Conservation (phyloP, 225 moss, liverwort and hornwort genomes). For the Thuidium tamariscinum region DNA sequence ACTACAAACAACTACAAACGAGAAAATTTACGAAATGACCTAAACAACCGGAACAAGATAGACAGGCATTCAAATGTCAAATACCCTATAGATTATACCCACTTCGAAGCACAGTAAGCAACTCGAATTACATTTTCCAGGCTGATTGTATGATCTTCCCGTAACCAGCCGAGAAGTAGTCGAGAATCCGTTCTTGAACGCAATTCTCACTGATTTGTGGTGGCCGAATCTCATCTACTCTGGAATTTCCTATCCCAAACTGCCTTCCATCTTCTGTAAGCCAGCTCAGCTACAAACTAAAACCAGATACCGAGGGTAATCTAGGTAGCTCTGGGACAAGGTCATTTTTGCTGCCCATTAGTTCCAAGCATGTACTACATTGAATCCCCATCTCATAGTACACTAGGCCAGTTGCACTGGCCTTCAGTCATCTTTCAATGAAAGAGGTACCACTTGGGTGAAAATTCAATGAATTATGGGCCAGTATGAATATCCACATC, state of each 20-base stretch:
- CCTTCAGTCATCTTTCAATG: neutral
- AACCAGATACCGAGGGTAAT: constrained; percentile 23
- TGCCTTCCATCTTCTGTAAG: neutral
- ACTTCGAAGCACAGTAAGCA: neutral
- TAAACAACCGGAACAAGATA: neutral
- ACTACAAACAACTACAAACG: neutral
- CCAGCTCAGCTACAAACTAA: constrained; percentile 21
- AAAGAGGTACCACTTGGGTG: neutral
- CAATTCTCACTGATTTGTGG: neutral
- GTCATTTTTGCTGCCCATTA: neutral
- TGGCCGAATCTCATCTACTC: neutral
- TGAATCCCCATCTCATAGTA: neutral
- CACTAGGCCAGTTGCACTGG: neutral
- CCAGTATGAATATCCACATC: neutral
- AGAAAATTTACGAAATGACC: neutral
- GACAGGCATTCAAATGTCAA: neutral
- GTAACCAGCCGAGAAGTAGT: neutral
- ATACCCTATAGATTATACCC: neutral
- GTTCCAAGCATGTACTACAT: neutral
- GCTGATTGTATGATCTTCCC: neutral
- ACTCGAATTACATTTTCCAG: neutral
- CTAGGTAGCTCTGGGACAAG: neutral
- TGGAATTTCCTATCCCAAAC: neutral
- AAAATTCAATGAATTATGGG: neutral
- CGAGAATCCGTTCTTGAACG: neutral